Evolutionary conservation across 2,329 filamentous ascomycete genomes (phyloP).

Genomic region (Emericellopsis cladophorae): DNA sequence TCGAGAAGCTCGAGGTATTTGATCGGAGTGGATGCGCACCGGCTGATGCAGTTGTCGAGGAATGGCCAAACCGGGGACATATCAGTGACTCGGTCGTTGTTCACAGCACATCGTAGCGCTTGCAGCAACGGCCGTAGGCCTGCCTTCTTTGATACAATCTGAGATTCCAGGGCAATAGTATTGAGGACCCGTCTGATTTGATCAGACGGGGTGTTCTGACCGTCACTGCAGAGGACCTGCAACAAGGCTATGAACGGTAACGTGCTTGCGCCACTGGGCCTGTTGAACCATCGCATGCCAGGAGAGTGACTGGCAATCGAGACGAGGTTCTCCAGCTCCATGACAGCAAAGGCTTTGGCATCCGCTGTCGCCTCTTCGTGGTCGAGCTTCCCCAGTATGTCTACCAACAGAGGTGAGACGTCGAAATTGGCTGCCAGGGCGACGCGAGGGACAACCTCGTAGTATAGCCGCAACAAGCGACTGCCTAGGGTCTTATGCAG

Average conservation of each 20-base stretch:
- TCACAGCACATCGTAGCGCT: slow-evolving; percentile 12
- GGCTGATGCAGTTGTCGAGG: slow-evolving; percentile 69
- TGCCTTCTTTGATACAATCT: slow-evolving; percentile 44
- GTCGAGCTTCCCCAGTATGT: slow-evolving; percentile 51
- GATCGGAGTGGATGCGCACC: slow-evolving; percentile 63
- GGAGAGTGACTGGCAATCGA: slow-evolving; percentile 69
- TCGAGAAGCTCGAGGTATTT: slow-evolving; percentile 64
- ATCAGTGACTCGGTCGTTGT: slow-evolving; percentile 5
- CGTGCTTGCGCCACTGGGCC: slow-evolving; percentile 25
- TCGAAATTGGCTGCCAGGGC: slow-evolving; percentile 81
- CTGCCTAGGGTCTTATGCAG: slow-evolving; percentile 70
- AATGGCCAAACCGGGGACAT: slow-evolving; percentile 49
- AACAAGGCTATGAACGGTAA: slow-evolving; percentile 65
- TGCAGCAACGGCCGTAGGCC: slow-evolving; percentile 34
- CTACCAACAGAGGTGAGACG: slow-evolving; percentile 63
- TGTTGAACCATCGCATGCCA: slow-evolving; percentile 84
- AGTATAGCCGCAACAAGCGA: slow-evolving; percentile 71
- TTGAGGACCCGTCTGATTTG: slow-evolving; percentile 43
- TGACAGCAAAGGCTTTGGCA: slow-evolving; percentile 42
- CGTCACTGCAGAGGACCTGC: slow-evolving; percentile 23
- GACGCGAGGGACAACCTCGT: slow-evolving; percentile 65
- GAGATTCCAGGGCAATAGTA: slow-evolving; percentile 50
- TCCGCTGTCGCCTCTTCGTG: slow-evolving; percentile 27
- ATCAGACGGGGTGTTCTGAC: slow-evolving; percentile 16
- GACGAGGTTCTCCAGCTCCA: slow-evolving; percentile 73